Percentiles rank a stretch among this genome's conserved stretches.
These are phyloP conservation scores for Fusarium brevicatenulatum DNA, from an alignment of 2,329 filamentous ascomycete species.

Conservation along the genomic window DNA sequence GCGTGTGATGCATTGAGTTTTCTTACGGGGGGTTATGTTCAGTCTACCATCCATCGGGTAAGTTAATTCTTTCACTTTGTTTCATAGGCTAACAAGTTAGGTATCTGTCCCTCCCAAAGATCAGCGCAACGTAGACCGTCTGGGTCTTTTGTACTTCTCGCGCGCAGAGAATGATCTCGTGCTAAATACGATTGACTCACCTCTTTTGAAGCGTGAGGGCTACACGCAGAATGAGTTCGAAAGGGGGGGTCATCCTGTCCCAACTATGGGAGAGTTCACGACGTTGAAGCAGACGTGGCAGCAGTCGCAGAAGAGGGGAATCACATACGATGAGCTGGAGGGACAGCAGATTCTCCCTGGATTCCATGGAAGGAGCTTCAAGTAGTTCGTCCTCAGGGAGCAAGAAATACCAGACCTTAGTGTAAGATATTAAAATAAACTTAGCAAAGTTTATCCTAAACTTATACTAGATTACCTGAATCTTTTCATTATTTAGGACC, in stretches of 20 bases:
- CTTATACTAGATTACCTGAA: not conserved
- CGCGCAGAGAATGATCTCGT: slow-evolving; percentile 54
- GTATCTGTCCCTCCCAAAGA: slow-evolving; percentile 53
- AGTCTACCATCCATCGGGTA: slow-evolving; percentile 55
- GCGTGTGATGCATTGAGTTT: slow-evolving; percentile 60
- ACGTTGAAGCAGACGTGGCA: slow-evolving; percentile 52
- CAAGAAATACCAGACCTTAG: fast-evolving
- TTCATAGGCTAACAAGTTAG: no score
- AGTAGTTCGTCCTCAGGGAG: fast-evolving
- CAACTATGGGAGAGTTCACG: slow-evolving; percentile 53
- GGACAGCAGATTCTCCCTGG: slow-evolving; percentile 50
- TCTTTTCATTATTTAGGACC: fast-evolving
- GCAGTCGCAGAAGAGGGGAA: slow-evolving; percentile 32
- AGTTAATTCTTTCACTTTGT: no score
- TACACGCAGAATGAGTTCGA: slow-evolving; percentile 53
- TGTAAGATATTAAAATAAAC: fast-evolving
- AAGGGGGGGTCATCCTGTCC: slow-evolving; percentile 44
- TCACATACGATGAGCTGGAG: slow-evolving; percentile 40
- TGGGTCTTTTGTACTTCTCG: slow-evolving; percentile 63
- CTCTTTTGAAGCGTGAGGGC: slow-evolving; percentile 49
- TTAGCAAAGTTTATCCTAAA: not conserved
- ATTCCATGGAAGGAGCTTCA: slow-evolving; percentile 29
- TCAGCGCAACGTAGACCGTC: slow-evolving; percentile 57
- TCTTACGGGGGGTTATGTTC: slow-evolving; percentile 59
- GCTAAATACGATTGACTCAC: slow-evolving; percentile 52